A percentile compares a stretch with the other conserved stretches of the same genome.
These are phyloP conservation scores for Casuarina glauca DNA, from an alignment of 306 rosid genomes.

Conservation along the genomic window DNA sequence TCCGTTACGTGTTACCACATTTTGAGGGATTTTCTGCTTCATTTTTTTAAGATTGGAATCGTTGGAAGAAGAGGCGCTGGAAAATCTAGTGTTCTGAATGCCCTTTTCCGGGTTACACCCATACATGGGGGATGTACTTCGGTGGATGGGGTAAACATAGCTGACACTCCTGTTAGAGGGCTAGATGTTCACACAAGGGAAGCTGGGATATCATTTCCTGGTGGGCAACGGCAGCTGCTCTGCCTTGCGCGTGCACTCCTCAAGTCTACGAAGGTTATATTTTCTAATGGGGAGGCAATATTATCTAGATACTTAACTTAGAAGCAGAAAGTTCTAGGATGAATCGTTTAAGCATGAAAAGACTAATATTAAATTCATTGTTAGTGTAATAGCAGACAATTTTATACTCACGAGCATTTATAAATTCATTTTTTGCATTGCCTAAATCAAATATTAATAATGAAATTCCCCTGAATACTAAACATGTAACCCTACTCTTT, in stretches of 20 bases:
- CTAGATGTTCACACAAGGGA: slow-evolving; percentile 64
- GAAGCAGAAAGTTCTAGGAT: background rate
- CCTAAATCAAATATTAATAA: background rate
- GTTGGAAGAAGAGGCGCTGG: slow-evolving; percentile 99
- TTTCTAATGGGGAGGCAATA: background rate
- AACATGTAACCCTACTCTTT: background rate
- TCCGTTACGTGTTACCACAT: slow-evolving; percentile 4
- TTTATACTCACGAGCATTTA: background rate
- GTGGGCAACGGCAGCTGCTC: slow-evolving; percentile 91
- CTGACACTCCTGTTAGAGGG: slow-evolving; percentile 70
- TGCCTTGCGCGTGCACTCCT: slow-evolving; percentile 98
- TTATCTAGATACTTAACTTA: background rate
- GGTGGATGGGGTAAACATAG: slow-evolving; percentile 74
- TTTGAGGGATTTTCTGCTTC: slow-evolving; percentile 15
- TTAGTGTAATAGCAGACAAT: background rate
- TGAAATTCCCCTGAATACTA: background rate
- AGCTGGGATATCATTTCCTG: slow-evolving; percentile 77
- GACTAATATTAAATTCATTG: background rate
- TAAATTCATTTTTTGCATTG: background rate
- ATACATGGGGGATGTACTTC: slow-evolving; percentile 61
- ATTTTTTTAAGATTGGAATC: slow-evolving; percentile 70
- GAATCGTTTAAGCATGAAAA: background rate
- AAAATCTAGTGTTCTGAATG: slow-evolving; percentile 91
- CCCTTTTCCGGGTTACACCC: slow-evolving; percentile 84
- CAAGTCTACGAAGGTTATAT: slow-evolving; percentile 70